Evolutionary conservation across 257 asterid species (phyloP), one percentile per base, ranked within the genome.

Genomic region (Solanum appendiculatum): DNA sequence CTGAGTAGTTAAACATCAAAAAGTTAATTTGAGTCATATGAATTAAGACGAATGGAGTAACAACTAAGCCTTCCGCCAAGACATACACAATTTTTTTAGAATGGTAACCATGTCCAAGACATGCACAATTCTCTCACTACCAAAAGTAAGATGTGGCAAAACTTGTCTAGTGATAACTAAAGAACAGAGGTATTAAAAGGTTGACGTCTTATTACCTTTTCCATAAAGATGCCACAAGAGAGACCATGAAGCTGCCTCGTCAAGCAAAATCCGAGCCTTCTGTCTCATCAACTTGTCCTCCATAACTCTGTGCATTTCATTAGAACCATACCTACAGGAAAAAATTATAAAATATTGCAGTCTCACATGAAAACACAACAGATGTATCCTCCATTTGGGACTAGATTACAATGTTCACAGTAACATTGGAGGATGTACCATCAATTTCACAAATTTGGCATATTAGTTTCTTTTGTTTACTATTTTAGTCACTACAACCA

Each of bases 211-310:
- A 91, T 92, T 91, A 86, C 99, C 99, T 91, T 96, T 97, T 87
- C 99, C 99, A 89, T 91, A 97, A 82, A 97, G 93, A 90, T 95
- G 90, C 99, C 99, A 96, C 82, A 97, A 91, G 86, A 97, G 99
- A 88, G 99, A 97, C 99, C 99, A 97, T 40, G 99, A 91, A 73
- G 99, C 99, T 89, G 98, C 99, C 92, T 97, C 99, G 31, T 97
- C 98, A 87, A 97, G 98, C 92, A 97, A 94, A 86, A 91, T 89
- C 64, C 90, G 89, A 86, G 98, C 97, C 89, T 93, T 97, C 90
- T 94, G 98, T 89, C 95, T 93, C 99, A 96, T 96, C 95, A 97
- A 86, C 89, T 90, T 97, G 92, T 97, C 98, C 93, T 97, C 98
- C 72, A 94, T 90, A 90, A 92, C 86, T 90, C 98, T 90, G 86